phyloP scores from a whole-genome alignment of 2,329 filamentous ascomycete genomes.

The Chrysoporthe puriensis region DNA sequence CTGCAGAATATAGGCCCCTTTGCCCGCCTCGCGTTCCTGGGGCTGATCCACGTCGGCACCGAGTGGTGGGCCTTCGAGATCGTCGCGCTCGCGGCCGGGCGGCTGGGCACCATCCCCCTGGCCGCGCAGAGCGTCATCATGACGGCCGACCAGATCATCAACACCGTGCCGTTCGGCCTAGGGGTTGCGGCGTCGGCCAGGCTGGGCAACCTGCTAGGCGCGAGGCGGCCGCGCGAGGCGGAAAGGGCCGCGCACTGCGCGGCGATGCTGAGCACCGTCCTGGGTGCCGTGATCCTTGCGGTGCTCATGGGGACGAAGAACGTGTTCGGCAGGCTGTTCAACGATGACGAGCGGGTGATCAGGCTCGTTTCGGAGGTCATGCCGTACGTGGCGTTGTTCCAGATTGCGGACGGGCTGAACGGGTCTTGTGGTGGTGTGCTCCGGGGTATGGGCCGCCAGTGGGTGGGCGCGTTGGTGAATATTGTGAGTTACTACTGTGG shows the following conservation, averaged over 20 bases:
- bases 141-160: slow-evolving; percentile 85
- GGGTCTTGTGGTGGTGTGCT: slow-evolving; percentile 81
- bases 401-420: slow-evolving; percentile 87
- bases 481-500: slow-evolving; percentile 82
- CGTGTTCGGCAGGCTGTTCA: slow-evolving; percentile 79
- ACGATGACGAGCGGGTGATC: slow-evolving; percentile 74
- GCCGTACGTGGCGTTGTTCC: slow-evolving; percentile 86
- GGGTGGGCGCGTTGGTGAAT: slow-evolving; percentile 82
- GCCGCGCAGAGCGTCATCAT: slow-evolving; percentile 88
- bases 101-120: slow-evolving; percentile 76
- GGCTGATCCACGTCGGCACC: slow-evolving; percentile 81
- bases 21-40: slow-evolving; percentile 72
- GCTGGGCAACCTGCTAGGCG: slow-evolving; percentile 69
- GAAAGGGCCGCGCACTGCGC: slow-evolving; percentile 74
- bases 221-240: slow-evolving; percentile 53
- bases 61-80: slow-evolving; percentile 98
- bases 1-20: slow-evolving; percentile 72
- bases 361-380: slow-evolving; percentile 75
- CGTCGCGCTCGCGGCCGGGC: slow-evolving; percentile 79
- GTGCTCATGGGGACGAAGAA: slow-evolving; percentile 72
- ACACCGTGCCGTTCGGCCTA: slow-evolving; percentile 83
- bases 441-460: slow-evolving; percentile 83
- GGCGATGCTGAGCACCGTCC: slow-evolving; percentile 70
- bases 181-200: slow-evolving; percentile 80
- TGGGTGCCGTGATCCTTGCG: slow-evolving; percentile 69